Conservation (phyloP, 345 rosid species). For the Turritis glabra region DNA sequence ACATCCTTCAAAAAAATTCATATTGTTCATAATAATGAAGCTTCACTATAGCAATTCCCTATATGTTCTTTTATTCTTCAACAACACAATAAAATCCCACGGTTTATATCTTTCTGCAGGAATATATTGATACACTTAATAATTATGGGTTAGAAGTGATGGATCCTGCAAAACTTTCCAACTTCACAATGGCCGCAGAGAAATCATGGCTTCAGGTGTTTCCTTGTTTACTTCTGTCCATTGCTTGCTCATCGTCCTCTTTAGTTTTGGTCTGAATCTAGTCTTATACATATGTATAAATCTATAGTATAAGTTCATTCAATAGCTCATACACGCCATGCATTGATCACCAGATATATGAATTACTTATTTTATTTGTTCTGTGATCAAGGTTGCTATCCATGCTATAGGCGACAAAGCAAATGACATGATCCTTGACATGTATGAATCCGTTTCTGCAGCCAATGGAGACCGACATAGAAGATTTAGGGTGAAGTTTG, state of each 20-base stretch:
- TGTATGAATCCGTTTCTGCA: constrained; percentile 57
- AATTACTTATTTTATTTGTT: too few species aligned
- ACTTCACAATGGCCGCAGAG: constrained; percentile 74
- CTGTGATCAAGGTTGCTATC: constrained; percentile 68
- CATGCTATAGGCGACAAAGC: constrained; percentile 97
- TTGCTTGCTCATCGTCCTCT: constrained; percentile 5
- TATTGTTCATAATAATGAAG: background rate
- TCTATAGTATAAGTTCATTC: too few species aligned
- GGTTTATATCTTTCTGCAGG: constrained; percentile 44
- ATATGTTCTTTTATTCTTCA: background rate
- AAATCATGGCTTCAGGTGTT: constrained; percentile 78
- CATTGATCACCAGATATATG: too few species aligned
- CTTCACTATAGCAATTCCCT: background rate
- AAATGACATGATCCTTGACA: constrained; percentile 70
- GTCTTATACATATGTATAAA: too few species aligned
- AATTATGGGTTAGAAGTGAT: constrained; percentile 66
- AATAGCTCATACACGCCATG: too few species aligned
- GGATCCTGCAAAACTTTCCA: constrained; percentile 58
- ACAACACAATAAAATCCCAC: background rate
- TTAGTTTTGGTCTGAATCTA: too few species aligned
- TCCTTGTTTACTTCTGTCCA: constrained; percentile 9
- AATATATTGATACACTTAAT: constrained; percentile 67
- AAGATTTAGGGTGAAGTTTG: constrained; percentile 73
- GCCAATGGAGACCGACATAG: constrained; percentile 73
- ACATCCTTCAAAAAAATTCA: background rate